These are phyloP conservation scores for Calonectria pseudoturangicola DNA, from an alignment of 2,329 filamentous ascomycete species.

Conservation along the genomic window DNA sequence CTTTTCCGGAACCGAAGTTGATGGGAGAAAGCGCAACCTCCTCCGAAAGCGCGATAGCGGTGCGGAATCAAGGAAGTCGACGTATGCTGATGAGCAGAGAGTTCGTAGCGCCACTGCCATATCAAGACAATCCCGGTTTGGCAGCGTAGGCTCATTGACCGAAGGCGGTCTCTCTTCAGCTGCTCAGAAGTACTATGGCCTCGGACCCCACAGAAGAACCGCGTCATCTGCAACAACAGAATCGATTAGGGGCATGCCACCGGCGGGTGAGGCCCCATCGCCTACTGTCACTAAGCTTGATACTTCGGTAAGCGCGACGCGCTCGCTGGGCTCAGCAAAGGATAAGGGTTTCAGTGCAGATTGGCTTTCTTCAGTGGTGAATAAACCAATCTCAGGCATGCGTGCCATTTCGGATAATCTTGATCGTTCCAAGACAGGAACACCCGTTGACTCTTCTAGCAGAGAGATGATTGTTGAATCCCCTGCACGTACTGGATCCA, in stretches of 20 bases:
- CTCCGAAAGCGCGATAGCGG: constrained; percentile 84
- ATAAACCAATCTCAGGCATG: constrained; percentile 77
- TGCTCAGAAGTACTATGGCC: constrained; percentile 82
- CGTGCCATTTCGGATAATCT: constrained; percentile 90
- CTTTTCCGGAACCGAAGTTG: constrained; percentile 91
- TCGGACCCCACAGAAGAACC: constrained; percentile 73
- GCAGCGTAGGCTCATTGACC: constrained; percentile 84
- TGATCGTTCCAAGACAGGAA: constrained; percentile 71
- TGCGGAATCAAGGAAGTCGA: constrained; percentile 81
- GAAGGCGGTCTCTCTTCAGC: constrained; percentile 78
- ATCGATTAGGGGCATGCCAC: constrained; percentile 70
- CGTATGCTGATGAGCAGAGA: constrained; percentile 84
- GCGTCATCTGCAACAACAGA: constrained; percentile 76
- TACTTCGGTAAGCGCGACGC: constrained; percentile 62
- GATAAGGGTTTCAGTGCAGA: constrained; percentile 70
- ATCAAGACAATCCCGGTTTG: constrained; percentile 85
- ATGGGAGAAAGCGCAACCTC: constrained; percentile 84
- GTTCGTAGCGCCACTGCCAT: constrained; percentile 79
- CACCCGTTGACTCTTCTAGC: constrained; percentile 67
- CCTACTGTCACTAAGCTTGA: constrained; percentile 79
- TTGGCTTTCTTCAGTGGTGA: constrained; percentile 72
- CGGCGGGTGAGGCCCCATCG: constrained; percentile 71
- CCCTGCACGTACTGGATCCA: constrained; percentile 83
- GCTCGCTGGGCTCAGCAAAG: constrained; percentile 63
- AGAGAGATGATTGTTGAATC: constrained; percentile 63